phyloP scores from a whole-genome alignment of 768 basidiomycete genomes.

The Pholiota molesta region DNA sequence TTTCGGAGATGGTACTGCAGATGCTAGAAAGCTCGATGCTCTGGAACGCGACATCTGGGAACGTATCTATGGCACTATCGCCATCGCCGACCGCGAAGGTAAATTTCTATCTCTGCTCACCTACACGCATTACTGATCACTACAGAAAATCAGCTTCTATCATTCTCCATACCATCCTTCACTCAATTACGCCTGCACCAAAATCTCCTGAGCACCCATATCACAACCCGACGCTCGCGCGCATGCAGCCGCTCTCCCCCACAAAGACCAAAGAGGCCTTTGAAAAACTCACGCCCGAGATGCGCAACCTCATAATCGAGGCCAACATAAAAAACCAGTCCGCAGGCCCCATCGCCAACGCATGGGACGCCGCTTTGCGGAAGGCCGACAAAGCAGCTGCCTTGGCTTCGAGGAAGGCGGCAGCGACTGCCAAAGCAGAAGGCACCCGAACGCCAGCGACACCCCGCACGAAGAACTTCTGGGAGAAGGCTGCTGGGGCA shows the following conservation, averaged over 20 bases:
- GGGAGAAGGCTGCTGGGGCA: conserved; percentile 23
- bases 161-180: conserved; percentile 56
- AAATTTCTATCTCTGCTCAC: conserved; percentile 9
- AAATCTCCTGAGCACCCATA: conserved; percentile 24
- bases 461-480: conserved; percentile 23
- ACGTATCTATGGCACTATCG: conserved; percentile 42
- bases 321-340: conserved; percentile 59
- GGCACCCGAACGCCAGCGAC: background rate
- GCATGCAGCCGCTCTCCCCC: conserved; percentile 37
- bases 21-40: conserved; percentile 30
- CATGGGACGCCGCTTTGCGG: conserved; percentile 50
- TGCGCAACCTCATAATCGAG: conserved; percentile 71
- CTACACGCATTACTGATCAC: background rate
- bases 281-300: conserved; percentile 50
- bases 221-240: conserved; percentile 39
- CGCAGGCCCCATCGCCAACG: conserved; percentile 55
- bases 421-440: background rate
- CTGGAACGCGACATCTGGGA: conserved; percentile 46
- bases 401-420: no score
- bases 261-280: conserved; percentile 37
- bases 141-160: conserved; percentile 41
- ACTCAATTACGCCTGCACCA: conserved; percentile 46
- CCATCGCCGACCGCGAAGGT: conserved; percentile 60
- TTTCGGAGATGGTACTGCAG: conserved; percentile 13
- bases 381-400: conserved; percentile 5